A percentile compares a stretch with the other conserved stretches of the same genome.
These are phyloP conservation scores for Phytophthora tentaculata DNA, from an alignment of 352 stramenopile genomes.

Conservation along the genomic window DNA sequence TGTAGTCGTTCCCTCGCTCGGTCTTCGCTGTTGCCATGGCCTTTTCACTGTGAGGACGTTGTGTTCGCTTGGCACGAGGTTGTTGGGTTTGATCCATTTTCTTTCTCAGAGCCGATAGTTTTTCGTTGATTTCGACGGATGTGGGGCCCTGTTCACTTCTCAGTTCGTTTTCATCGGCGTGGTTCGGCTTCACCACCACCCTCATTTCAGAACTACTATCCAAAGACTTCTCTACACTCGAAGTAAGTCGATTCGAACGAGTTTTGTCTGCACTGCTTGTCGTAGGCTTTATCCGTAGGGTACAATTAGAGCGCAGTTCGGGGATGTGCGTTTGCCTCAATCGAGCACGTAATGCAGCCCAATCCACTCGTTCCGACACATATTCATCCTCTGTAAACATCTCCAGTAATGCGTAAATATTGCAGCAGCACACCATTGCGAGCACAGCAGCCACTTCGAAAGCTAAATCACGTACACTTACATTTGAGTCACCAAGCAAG, in stretches of 20 bases:
- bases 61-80: slow-evolving; percentile 47
- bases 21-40: neutral
- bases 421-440: slow-evolving; percentile 31
- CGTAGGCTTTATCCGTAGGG: slow-evolving; percentile 21
- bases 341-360: slow-evolving; percentile 47
- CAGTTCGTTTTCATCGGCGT: too few relatives aligned
- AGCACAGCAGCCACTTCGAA: slow-evolving; percentile 54
- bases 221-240: slow-evolving; percentile 44
- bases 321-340: slow-evolving; percentile 47
- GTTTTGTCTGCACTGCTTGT: slow-evolving; percentile 1
- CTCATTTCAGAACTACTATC: slow-evolving; percentile 48
- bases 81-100: slow-evolving; percentile 61
- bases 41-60: neutral
- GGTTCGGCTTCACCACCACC: too few relatives aligned
- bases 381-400: slow-evolving; percentile 59
- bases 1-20: neutral
- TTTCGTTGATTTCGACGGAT: slow-evolving; percentile 50
- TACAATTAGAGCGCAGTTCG: slow-evolving; percentile 44
- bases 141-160: slow-evolving; percentile 6
- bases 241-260: slow-evolving; percentile 7
- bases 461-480: slow-evolving; percentile 49
- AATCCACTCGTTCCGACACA: slow-evolving; percentile 55
- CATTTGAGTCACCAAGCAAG: slow-evolving; percentile 57
- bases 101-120: slow-evolving; percentile 63
- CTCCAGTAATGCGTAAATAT: slow-evolving; percentile 58